Evolutionary conservation across 495 filamentous ascomycete species (phyloP).

Genomic region (Trichoderma reesei): DNA sequence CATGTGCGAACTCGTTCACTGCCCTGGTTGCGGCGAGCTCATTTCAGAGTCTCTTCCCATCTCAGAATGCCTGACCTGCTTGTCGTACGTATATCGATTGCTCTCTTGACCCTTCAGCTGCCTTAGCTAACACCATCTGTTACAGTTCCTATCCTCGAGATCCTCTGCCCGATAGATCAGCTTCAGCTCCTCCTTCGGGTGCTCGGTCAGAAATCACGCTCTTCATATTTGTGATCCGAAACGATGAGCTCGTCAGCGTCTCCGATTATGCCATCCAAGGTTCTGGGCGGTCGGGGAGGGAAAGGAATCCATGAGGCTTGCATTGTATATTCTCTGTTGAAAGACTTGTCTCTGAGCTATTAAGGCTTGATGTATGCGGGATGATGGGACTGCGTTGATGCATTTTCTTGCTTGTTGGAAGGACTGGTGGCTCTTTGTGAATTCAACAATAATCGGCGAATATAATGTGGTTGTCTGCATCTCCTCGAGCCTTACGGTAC

Average conservation of each 20-base stretch:
- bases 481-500: no score
- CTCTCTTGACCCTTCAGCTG: no score
- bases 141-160: no score
- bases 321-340: no score
- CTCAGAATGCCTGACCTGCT: constrained; percentile 1
- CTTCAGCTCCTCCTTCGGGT: neutral
- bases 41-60: constrained; percentile 1
- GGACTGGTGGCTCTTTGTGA: no score
- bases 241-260: neutral
- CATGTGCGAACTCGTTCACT: constrained; percentile 1
- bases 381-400: no score
- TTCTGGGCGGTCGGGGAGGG: neutral
- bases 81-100: neutral
- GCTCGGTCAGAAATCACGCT: neutral
- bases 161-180: neutral
- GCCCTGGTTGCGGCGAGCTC: neutral
- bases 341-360: no score
- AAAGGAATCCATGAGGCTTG: neutral
- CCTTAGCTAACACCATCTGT: no score
- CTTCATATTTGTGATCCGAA: neutral
- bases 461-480: no score
- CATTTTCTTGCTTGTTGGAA: no score
- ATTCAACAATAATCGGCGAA: no score
- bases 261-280: neutral
- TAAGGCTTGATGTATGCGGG: no score